Conservation (phyloP, 441 rosid genomes). For the Syzygium malaccense region DNA sequence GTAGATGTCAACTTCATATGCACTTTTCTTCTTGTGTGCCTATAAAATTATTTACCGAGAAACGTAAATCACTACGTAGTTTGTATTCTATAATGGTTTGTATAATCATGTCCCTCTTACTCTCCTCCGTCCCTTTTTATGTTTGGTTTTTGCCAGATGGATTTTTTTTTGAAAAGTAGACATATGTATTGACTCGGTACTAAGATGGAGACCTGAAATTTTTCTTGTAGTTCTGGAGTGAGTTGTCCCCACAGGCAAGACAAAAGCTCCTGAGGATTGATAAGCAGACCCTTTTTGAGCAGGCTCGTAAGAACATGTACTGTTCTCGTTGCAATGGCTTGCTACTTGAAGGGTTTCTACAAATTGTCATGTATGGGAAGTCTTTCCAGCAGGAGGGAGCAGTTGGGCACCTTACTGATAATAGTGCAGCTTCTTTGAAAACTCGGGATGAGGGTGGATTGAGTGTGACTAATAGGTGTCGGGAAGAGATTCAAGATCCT, state of each 20-base stretch:
- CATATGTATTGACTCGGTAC: neutral
- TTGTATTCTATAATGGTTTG: neutral
- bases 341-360: slow-evolving; percentile 78
- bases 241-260: slow-evolving; percentile 49
- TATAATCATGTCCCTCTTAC: neutral
- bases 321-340: slow-evolving; percentile 95
- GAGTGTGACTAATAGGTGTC: slow-evolving; percentile 26
- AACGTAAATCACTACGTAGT: neutral
- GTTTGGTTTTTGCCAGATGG: neutral
- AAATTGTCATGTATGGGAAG: slow-evolving; percentile 81
- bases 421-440: slow-evolving; percentile 27
- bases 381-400: slow-evolving; percentile 59
- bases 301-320: slow-evolving; percentile 88
- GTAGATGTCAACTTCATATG: neutral
- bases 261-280: slow-evolving; percentile 71
- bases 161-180: neutral
- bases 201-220: slow-evolving; percentile 5
- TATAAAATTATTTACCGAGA: neutral
- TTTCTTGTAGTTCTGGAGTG: slow-evolving; percentile 72
- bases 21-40: neutral
- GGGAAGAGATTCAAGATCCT: slow-evolving; percentile 73
- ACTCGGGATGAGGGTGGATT: slow-evolving; percentile 28
- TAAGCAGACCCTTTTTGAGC: slow-evolving; percentile 83
- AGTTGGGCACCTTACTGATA: slow-evolving; percentile 26
- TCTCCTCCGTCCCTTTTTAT: neutral